Evolutionary conservation across 495 filamentous ascomycete genomes (phyloP), one percentile per base, ranked within the genome.

Genomic region (Aspergillus incahuasiensis): DNA sequence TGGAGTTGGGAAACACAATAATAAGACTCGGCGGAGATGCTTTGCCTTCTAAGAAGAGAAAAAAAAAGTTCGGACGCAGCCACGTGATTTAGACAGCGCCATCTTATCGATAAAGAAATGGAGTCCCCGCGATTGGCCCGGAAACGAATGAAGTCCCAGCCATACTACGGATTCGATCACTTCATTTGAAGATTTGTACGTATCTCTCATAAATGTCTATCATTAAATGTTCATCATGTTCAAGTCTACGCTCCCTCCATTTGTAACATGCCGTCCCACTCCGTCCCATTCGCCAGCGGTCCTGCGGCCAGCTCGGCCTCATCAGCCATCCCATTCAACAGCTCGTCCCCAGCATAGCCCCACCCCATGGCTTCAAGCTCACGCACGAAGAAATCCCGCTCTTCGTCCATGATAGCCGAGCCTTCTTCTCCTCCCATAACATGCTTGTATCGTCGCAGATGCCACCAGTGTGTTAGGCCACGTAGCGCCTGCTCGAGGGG

Each of bases 401-500:
- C 91, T 68, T 90, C 88, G 48, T 85, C 83, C 66, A 89, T 69
- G 38, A 88, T 75, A 6, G 72, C 61, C 1, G 71, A 44, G 42
- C 65, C 65, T 52, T 84, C 81, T 45, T 86, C 82, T 0, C 82
- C 80, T 12, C 86, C 88, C 87, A 97, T 92, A 28, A 82, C 78
- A 44, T 89, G 87, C 28, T 87, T 86, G 61, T 94, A 97, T 48
- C 82, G 68, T 38, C 87, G 80, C 60, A 96, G 72, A 66, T 96
- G 94, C 74, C 90, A 89, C 89, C 94, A 98, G 67, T 95, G 88
- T 34, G 91, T 95, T 49, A 98, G 66, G 20, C 84, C 87, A 28
- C 94, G 78, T 22, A 96, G 76, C 0, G 90, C 91, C 70, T 96
- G 90, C 69, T 98, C 94, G 5, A 95, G 73, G 6, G 92, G 92